A percentile compares a stretch with the other conserved stretches of the same genome.
phyloP scores from a whole-genome alignment of 192 early-diverging fungal species.

The Coemansia sp. region DNA sequence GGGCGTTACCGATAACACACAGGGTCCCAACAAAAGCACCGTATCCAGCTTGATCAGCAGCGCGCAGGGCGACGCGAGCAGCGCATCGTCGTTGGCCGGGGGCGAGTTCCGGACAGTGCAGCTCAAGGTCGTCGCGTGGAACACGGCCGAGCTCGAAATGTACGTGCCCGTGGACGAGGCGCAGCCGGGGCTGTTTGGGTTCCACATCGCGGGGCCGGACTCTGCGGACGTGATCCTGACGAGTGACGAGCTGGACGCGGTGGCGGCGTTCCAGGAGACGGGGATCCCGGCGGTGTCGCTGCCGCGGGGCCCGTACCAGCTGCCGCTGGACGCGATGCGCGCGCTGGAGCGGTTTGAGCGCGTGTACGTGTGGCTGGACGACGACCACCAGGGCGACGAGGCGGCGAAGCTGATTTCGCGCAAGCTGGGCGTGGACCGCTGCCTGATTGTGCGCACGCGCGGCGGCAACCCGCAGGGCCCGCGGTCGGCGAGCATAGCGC shows the following conservation, averaged over 20 bases:
- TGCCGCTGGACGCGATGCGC: constrained; percentile 58
- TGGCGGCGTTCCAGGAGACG: constrained; percentile 66
- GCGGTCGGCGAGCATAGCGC: constrained; percentile 55
- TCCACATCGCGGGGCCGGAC: constrained; percentile 52
- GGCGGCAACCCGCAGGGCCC: constrained; percentile 49
- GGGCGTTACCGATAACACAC: neutral
- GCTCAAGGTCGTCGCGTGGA: constrained; percentile 53
- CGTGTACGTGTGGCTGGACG: constrained; percentile 68
- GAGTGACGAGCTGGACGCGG: constrained; percentile 62
- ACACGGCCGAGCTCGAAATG: constrained; percentile 44
- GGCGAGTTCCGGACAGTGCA: constrained; percentile 42
- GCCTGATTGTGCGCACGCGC: constrained; percentile 55
- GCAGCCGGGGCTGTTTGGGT: constrained; percentile 62
- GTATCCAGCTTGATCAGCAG: constrained; percentile 26
- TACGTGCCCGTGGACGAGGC: constrained; percentile 56
- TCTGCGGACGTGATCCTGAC: constrained; percentile 56
- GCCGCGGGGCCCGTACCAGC: constrained; percentile 56
- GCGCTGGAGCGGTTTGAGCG: constrained; percentile 62
- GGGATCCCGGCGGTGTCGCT: constrained; percentile 61
- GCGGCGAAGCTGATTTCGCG: constrained; percentile 58
- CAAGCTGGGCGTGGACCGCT: constrained; percentile 65
- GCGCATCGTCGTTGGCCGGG: neutral
- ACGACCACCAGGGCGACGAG: constrained; percentile 62
- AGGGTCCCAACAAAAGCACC: neutral
- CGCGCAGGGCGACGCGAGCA: neutral